Evolutionary conservation across 2,329 filamentous ascomycete species (phyloP).

Genomic region (Magnaporthiopsis poae): DNA sequence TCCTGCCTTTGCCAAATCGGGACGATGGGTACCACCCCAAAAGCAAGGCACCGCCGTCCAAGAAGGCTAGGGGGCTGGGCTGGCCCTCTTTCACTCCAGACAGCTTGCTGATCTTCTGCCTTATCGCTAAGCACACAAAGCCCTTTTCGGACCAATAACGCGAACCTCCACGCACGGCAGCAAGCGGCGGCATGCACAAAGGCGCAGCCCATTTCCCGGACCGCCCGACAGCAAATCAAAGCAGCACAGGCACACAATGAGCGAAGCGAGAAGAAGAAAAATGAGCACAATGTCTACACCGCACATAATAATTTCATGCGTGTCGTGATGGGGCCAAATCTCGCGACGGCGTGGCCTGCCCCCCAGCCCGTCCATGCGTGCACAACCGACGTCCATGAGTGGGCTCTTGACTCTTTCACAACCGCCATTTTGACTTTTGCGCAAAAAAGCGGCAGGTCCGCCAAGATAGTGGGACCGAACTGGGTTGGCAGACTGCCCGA

Average conservation of each 20-base stretch:
- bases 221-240: background rate
- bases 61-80: background rate
- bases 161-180: background rate
- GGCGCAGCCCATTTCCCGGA: background rate
- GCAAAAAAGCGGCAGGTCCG: background rate
- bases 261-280: background rate
- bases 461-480: background rate
- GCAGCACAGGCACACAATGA: background rate
- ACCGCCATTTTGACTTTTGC: background rate
- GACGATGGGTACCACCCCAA: background rate
- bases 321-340: constrained; percentile 5
- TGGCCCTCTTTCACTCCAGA: background rate
- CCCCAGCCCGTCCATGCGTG: background rate
- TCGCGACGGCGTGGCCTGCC: background rate
- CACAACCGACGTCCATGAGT: background rate
- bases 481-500: background rate
- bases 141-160: constrained; percentile 4
- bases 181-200: background rate
- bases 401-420: background rate
- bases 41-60: constrained; percentile 2
- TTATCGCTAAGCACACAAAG: background rate
- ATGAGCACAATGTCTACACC: background rate
- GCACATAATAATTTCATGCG: constrained; percentile 3
- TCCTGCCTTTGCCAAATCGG: background rate
- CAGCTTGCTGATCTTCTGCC: background rate